Evolutionary conservation across 495 filamentous ascomycete genomes (phyloP), one percentile per base, ranked within the genome.

Genomic region (Aspergillus carlsbadensis): DNA sequence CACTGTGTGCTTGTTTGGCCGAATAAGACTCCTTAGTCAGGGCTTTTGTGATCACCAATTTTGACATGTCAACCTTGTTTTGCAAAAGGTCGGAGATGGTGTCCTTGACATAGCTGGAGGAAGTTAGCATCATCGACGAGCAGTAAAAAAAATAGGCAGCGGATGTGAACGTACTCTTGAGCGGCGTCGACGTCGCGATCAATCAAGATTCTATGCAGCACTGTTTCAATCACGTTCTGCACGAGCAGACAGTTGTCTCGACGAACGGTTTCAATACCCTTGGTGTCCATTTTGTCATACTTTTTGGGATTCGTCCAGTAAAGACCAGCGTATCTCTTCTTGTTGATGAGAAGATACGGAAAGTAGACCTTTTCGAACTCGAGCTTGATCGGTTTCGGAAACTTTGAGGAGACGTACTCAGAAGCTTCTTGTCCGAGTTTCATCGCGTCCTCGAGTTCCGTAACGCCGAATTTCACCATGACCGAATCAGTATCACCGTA

Each of bases 301-400:
- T 95, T 96, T n/a, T 90, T 82, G 0, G 94, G 82, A 42, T 87
- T 91, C 17, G 95, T 98, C 92, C 93, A 99, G 75, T 92, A 98
- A 13, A 99, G 77, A 31, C 94, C 94, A 11, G 94, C 94, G 61
- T 99, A 99, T 52, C 94, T 88, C 81, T 99, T 99, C 75, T 99
- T 99, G 83, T 99, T 99, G 84, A 99, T 99, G 39, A 99, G 79
- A 31, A 99, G 81, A 69, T 99, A 99, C 1, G 94, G 94, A 67
- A 89, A 99, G 71, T 99, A 99, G 2, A 99, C 94, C 72, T 99
- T 99, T 67, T 99, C 94, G 75, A 99, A 99, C 68, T 99, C 94
- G 15, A 99, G 82, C 74, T 97, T 99, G 78, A 99, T 99, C 6
- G 94, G 94, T 60, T 87, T 91, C 69, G 91, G 75, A 71, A 98